phyloP scores from a whole-genome alignment of 2,329 filamentous ascomycete species.

The Trichoderma guizhouense region DNA sequence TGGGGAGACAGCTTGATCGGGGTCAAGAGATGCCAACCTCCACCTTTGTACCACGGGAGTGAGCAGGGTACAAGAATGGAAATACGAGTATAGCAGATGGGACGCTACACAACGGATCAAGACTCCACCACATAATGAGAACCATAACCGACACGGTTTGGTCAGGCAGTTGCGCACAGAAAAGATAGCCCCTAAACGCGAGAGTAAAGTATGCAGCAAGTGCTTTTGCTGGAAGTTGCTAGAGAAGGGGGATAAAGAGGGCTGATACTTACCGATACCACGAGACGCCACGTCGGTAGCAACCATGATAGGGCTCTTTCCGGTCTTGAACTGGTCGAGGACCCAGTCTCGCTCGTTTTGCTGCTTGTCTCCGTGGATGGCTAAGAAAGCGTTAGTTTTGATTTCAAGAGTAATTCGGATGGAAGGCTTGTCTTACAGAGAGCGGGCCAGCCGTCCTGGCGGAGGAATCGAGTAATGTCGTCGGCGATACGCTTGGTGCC shows the following conservation, averaged over 20 bases:
- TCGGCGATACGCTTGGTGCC: constrained; percentile 93
- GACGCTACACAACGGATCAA: constrained; percentile 59
- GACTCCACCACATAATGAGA: constrained; percentile 72
- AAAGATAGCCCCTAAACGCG: constrained; percentile 82
- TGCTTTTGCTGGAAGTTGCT: constrained; percentile 56
- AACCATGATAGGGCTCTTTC: constrained; percentile 99
- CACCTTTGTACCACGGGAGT: constrained; percentile 67
- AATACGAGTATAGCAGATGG: constrained; percentile 67
- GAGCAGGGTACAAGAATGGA: constrained; percentile 68
- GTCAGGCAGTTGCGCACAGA: constrained; percentile 91
- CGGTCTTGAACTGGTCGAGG: constrained; percentile 98
- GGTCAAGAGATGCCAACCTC: constrained; percentile 74
- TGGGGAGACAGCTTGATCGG: constrained; percentile 64
- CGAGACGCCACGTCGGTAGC: constrained; percentile 98
- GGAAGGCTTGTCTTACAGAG: constrained; percentile 64
- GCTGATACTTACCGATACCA: constrained; percentile 98
- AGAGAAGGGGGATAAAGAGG: constrained; percentile 39
- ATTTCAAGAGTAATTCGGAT: too few relatives aligned
- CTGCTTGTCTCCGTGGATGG: constrained; percentile 98
- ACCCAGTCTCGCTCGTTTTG: constrained; percentile 99
- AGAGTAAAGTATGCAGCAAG: constrained; percentile 80
- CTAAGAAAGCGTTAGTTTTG: constrained; percentile 43
- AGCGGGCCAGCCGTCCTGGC: constrained; percentile 96
- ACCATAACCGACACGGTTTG: constrained; percentile 78
- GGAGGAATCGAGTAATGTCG: constrained; percentile 94